Conservation (phyloP, 2,329 filamentous ascomycete genomes). For the Penicillium polonicum region DNA sequence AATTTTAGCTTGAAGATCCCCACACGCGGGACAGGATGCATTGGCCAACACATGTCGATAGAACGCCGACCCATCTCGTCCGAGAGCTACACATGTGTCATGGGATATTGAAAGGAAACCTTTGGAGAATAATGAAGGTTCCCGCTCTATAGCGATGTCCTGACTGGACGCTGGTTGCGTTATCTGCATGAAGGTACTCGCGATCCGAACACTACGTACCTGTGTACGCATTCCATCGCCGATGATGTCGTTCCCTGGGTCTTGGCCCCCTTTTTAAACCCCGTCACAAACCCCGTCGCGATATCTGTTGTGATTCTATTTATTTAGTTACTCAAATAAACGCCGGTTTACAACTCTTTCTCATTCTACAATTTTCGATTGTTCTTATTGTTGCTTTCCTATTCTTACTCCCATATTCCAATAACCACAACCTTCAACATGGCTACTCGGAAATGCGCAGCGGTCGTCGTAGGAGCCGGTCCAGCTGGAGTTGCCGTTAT, state of each 20-base stretch:
- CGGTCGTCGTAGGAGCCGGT: constrained; percentile 60
- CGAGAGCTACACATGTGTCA: constrained; percentile 9
- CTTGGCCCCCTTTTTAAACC: constrained; percentile 18
- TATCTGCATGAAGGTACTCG: constrained; percentile 17
- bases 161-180: constrained; percentile 26
- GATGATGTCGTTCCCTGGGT: constrained; percentile 11
- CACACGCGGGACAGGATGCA: neutral
- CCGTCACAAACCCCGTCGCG: neutral
- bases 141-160: constrained; percentile 14
- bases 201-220: too few species aligned
- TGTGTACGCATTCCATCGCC: constrained; percentile 12
- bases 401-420: neutral
- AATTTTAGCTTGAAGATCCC: neutral
- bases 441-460: constrained; percentile 46
- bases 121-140: neutral
- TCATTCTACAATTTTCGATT: neutral
- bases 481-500: constrained; percentile 60
- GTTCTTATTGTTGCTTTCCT: neutral
- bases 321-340: constrained; percentile 24
- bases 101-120: neutral
- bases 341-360: neutral
- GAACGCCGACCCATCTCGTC: constrained; percentile 6
- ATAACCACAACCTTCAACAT: constrained; percentile 14
- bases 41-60: neutral
- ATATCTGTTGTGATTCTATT: constrained; percentile 5